These are phyloP conservation scores for Boletus pseudo-olivaceus DNA, from an alignment of 768 basidiomycete genomes.

Conservation along the genomic window DNA sequence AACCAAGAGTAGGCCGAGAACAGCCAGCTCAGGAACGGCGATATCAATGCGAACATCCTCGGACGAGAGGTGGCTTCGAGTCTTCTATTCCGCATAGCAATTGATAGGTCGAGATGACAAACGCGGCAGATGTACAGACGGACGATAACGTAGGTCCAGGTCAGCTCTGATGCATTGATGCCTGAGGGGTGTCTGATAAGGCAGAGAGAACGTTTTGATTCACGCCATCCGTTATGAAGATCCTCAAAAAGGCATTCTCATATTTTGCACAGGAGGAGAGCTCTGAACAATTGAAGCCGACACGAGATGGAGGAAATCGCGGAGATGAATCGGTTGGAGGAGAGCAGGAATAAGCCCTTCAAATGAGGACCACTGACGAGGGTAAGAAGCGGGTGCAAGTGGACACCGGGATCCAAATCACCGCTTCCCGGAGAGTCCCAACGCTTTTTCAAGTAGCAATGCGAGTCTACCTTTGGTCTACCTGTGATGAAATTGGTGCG, in stretches of 20 bases:
- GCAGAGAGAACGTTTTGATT: background rate
- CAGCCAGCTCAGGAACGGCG: background rate
- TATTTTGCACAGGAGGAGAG: background rate
- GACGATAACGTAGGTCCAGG: background rate
- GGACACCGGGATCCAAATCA: background rate
- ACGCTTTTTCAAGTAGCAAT: background rate
- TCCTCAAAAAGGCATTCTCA: background rate
- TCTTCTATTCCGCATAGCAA: constrained; percentile 5
- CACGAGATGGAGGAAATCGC: background rate
- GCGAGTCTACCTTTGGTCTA: background rate
- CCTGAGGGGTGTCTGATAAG: background rate
- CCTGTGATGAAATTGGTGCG: background rate
- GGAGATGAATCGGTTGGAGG: constrained; percentile 1
- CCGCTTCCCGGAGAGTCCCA: background rate
- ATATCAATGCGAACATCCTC: background rate
- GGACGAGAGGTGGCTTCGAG: constrained; percentile 7
- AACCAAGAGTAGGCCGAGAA: background rate
- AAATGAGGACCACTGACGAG: background rate
- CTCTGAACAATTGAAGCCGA: background rate
- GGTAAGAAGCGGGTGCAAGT: background rate
- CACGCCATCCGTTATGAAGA: background rate
- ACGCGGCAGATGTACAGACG: background rate
- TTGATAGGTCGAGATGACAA: constrained; percentile 3
- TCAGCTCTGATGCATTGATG: no score
- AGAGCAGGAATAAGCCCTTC: background rate